A percentile compares a stretch with the other conserved stretches of the same genome.
Evolutionary conservation across 164 flowering plant species (phyloP).

Genomic region (Annona squamosa): DNA sequence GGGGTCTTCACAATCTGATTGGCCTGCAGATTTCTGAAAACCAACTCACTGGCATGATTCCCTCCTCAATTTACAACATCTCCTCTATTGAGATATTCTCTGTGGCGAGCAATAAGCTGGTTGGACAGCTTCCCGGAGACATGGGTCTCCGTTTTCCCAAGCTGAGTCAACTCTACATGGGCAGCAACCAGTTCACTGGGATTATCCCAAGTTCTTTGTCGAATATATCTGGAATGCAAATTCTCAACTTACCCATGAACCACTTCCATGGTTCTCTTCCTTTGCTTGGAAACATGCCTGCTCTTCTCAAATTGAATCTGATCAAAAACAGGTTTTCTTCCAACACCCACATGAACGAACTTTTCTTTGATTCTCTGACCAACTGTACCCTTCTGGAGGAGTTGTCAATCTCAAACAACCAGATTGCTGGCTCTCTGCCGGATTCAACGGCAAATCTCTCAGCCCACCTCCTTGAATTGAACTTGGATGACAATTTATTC

Average conservation of each 20-base stretch:
- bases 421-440: slow-evolving; percentile 22
- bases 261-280: neutral
- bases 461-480: neutral
- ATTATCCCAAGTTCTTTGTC: neutral
- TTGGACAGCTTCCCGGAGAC: slow-evolving; percentile 9
- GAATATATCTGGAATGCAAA: neutral
- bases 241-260: neutral
- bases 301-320: neutral
- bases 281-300: neutral
- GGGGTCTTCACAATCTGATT: slow-evolving; percentile 10
- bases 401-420: slow-evolving; percentile 1
- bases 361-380: neutral
- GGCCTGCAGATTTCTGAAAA: slow-evolving; percentile 9
- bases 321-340: neutral
- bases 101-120: slow-evolving; percentile 9
- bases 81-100: slow-evolving; percentile 18
- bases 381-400: slow-evolving; percentile 18
- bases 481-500: slow-evolving; percentile 3
- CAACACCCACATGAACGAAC: neutral
- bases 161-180: neutral
- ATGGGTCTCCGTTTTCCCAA: slow-evolving; percentile 24
- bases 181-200: neutral
- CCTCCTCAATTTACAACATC: slow-evolving; percentile 26
- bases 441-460: slow-evolving; percentile 20
- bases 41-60: slow-evolving; percentile 18